A percentile compares a stretch with the other conserved stretches of the same genome.
Evolutionary conservation across 2,329 filamentous ascomycete species (phyloP).

Genomic region (Leptoxyphium fumago): DNA sequence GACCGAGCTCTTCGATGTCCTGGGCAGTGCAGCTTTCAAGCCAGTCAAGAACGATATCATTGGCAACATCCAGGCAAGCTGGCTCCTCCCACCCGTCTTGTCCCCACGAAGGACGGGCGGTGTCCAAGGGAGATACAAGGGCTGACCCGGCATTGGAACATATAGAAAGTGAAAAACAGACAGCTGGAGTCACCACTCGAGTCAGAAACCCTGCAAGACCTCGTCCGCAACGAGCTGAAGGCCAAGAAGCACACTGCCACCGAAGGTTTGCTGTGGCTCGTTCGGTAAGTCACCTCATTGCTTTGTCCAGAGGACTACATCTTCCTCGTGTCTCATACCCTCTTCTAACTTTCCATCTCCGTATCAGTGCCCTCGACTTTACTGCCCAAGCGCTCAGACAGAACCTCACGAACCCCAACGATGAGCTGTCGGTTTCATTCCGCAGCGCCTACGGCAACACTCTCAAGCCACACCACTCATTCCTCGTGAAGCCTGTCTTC

Average conservation of each 20-base stretch:
- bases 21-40: slow-evolving; percentile 60
- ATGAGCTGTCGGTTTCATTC: slow-evolving; percentile 81
- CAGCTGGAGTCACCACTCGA: slow-evolving; percentile 63
- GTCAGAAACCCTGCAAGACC: slow-evolving; percentile 71
- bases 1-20: slow-evolving; percentile 63
- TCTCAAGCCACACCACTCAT: slow-evolving; percentile 82
- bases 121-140: not conserved
- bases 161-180: slow-evolving; percentile 75
- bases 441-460: slow-evolving; percentile 68
- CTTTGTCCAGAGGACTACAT: not conserved
- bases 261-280: slow-evolving; percentile 82
- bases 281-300: slow-evolving; percentile 45
- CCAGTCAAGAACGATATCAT: slow-evolving; percentile 85
- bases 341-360: not conserved
- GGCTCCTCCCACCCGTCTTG: not conserved
- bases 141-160: not conserved
- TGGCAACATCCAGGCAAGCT: slow-evolving; percentile 70
- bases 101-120: not conserved
- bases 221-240: slow-evolving; percentile 77
- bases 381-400: slow-evolving; percentile 69
- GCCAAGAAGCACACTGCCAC: slow-evolving; percentile 76
- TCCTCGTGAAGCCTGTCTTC: slow-evolving; percentile 85
- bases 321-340: slow-evolving; percentile 2
- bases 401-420: slow-evolving; percentile 51
- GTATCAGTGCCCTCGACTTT: slow-evolving; percentile 73